Evolutionary conservation across 257 asterid genomes (phyloP), one percentile per base, ranked within the genome.

Genomic region (Lavandula angustifolia): DNA sequence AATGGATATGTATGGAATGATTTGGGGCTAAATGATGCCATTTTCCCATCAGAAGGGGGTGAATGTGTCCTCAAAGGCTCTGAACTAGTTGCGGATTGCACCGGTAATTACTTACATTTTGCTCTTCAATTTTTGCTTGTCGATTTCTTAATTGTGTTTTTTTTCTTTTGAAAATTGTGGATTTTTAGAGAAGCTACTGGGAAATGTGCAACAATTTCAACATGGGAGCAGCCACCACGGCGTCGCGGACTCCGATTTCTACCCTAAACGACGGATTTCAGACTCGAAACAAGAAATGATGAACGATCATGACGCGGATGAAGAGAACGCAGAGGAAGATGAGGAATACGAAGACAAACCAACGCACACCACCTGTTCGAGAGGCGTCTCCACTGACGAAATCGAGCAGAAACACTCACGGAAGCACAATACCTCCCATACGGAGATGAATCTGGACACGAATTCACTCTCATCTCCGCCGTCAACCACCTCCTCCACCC

Each of bases 1-100:
- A 92, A 81, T 68, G 98, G 98, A 0, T 92, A 83, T 68, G 96
- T 92, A 5, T 92, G 98, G 98, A 86, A 92, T 82, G 98, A 88
- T 68, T 79, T 92, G 65, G 67, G 76, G 0, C 92, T 78, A 51
- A 83, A 79, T 67, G 98, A 92, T 50, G 76, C 78, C 6, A 82
- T 92, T 62, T 78, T 66, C 56, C 95, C 96, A 17, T 80, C 86
- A 2, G 92, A 89, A 77, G 95, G 96, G 42, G 86, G 85, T 61
- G 98, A 92, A 72, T 88, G 86, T 73, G 84, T 88, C 0, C 95
- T 92, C 70, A 92, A 92, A 76, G 98, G 96, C 4, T 88, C 95
- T 35, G 95, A 88, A 68, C 54, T 88, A 7, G 41, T 75, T 7
- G 65, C 73, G 7, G 78, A 72, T 14, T 84, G 78, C 82, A 64